Evolutionary conservation across 345 rosid species (phyloP).

Genomic region (Gossypium mustelinum): DNA sequence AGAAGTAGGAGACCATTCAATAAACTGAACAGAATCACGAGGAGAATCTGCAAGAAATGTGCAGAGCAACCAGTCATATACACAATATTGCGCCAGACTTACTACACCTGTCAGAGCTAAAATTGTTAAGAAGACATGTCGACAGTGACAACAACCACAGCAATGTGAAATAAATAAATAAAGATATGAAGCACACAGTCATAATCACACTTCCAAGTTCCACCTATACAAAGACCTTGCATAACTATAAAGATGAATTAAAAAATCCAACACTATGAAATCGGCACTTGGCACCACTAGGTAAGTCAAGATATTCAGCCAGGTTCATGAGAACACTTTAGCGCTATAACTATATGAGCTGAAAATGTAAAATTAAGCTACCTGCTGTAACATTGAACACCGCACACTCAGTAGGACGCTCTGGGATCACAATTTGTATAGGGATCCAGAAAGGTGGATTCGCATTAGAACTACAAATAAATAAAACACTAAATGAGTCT

Average conservation of each 20-base stretch:
- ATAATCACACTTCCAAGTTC: not conserved
- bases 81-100: not conserved
- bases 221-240: not conserved
- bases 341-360: not conserved
- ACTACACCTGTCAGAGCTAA: not conserved
- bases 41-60: conserved; percentile 70
- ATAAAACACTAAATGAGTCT: not conserved
- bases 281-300: not conserved
- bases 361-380: conserved; percentile 25
- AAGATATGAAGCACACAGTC: not conserved
- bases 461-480: conserved; percentile 65
- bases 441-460: conserved; percentile 98
- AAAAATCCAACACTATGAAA: not conserved
- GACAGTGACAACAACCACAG: not conserved
- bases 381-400: conserved; percentile 96
- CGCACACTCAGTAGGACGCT: conserved; percentile 90
- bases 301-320: not conserved
- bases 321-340: not conserved
- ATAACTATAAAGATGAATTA: not conserved
- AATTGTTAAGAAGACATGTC: not conserved
- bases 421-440: conserved; percentile 89
- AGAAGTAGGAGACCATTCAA: conserved; percentile 97
- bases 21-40: conserved; percentile 97
- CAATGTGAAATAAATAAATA: not conserved
- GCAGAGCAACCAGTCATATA: conserved; percentile 6